phyloP scores from a whole-genome alignment of 805 yeast species.

The Phaffomyces opuntiae region DNA sequence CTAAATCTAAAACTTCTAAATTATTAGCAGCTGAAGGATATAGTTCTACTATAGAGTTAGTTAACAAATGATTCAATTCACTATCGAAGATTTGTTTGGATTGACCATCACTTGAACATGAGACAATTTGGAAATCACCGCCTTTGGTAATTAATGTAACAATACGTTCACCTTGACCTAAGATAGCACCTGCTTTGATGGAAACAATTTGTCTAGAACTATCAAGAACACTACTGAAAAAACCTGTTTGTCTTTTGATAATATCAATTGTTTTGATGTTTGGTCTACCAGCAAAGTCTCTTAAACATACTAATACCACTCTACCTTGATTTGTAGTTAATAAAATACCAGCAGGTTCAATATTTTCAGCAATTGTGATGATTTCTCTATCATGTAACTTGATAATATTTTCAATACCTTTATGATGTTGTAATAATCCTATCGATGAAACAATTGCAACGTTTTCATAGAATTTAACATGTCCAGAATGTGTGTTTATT shows the following conservation, averaged over 20 bases:
- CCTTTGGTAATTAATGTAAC: conserved; percentile 33
- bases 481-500: conserved; percentile 52
- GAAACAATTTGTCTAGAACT: conserved; percentile 43
- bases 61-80: conserved; percentile 29
- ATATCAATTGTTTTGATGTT: conserved; percentile 23
- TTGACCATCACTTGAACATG: conserved; percentile 38
- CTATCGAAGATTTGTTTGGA: conserved; percentile 32
- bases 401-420: conserved; percentile 30
- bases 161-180: conserved; percentile 44
- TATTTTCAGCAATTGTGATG: conserved; percentile 47
- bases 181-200: conserved; percentile 45
- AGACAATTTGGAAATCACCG: conserved; percentile 45
- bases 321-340: conserved; percentile 66
- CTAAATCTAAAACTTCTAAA: conserved; percentile 57
- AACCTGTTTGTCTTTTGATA: conserved; percentile 26
- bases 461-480: conserved; percentile 63
- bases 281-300: conserved; percentile 65
- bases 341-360: conserved; percentile 71
- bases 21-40: conserved; percentile 46
- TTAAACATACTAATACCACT: conserved; percentile 51
- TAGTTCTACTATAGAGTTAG: conserved; percentile 35
- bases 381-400: conserved; percentile 46
- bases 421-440: conserved; percentile 41
- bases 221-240: conserved; percentile 25
- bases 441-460: conserved; percentile 64